These are phyloP conservation scores for cucumber (Cucumis sativus) DNA, from an alignment of 306 rosid species.

Conservation along the genomic window DNA sequence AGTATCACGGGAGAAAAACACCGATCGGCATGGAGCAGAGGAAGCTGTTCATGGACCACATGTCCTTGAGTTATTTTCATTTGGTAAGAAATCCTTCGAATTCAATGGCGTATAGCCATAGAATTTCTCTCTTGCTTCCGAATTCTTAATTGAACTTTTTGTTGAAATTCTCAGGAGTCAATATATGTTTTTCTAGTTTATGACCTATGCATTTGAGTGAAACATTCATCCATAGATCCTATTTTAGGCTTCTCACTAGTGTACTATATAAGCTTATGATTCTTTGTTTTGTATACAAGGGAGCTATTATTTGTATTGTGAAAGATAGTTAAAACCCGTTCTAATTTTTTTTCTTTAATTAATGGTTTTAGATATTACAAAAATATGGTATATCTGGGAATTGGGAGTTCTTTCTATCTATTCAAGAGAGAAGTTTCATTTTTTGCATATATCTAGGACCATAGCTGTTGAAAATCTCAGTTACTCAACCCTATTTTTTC, in stretches of 20 bases:
- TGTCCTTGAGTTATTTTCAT: neutral
- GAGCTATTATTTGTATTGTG: neutral
- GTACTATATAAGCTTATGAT: neutral
- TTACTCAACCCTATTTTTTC: neutral
- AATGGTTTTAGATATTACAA: neutral
- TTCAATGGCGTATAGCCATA: neutral
- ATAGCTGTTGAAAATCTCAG: neutral
- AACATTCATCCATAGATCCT: neutral
- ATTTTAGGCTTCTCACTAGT: neutral
- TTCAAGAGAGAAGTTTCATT: neutral
- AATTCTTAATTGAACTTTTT: neutral
- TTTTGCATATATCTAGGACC: neutral
- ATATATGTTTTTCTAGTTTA: neutral
- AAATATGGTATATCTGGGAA: neutral
- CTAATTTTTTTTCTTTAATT: neutral
- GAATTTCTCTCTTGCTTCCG: neutral
- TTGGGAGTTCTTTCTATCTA: neutral
- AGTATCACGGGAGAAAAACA: neutral
- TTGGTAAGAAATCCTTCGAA: neutral
- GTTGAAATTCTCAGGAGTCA: neutral
- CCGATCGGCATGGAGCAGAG: neutral
- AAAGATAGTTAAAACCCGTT: neutral
- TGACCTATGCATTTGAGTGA: neutral
- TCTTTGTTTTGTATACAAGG: neutral
- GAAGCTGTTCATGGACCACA: slow-evolving; percentile 1